Evolutionary conservation across 371 early-diverging fungal genomes (phyloP).

Genomic region (Catenaria anguillulae): DNA sequence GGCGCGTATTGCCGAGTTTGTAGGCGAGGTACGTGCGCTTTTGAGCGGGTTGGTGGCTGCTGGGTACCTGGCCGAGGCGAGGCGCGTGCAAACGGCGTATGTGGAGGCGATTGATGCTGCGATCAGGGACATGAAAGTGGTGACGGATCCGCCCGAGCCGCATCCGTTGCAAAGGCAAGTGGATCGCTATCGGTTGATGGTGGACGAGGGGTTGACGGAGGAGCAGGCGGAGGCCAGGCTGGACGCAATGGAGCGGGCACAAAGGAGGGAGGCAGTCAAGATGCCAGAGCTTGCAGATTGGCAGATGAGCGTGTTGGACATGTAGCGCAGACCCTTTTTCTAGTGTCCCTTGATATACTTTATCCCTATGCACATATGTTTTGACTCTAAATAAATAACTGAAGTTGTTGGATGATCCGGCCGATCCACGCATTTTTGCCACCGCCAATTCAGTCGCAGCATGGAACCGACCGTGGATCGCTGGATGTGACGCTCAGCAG

Average conservation of each 20-base stretch:
- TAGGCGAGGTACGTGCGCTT: background rate
- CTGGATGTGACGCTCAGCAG: too few relatives aligned
- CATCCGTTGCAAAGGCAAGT: background rate
- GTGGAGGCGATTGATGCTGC: background rate
- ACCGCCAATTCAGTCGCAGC: too few relatives aligned
- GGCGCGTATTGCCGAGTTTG: conserved; percentile 26
- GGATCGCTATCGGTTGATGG: background rate
- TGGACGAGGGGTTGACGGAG: background rate
- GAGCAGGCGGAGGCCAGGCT: background rate
- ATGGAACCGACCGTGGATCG: too few relatives aligned
- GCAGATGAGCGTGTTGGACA: background rate
- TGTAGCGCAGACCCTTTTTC: too few relatives aligned
- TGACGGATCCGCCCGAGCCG: background rate
- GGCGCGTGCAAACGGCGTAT: background rate
- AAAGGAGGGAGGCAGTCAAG: background rate
- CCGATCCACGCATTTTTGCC: too few relatives aligned
- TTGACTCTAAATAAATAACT: too few relatives aligned
- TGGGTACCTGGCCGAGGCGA: background rate
- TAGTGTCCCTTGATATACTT: too few relatives aligned
- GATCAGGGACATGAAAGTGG: background rate
- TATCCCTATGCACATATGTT: too few relatives aligned
- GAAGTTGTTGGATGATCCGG: too few relatives aligned
- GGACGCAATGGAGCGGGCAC: background rate
- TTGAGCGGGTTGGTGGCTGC: background rate
- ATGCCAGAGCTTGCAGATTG: background rate